Evolutionary conservation across 352 stramenopile genomes (phyloP).

Genomic region (Phytophthora aleatoria): DNA sequence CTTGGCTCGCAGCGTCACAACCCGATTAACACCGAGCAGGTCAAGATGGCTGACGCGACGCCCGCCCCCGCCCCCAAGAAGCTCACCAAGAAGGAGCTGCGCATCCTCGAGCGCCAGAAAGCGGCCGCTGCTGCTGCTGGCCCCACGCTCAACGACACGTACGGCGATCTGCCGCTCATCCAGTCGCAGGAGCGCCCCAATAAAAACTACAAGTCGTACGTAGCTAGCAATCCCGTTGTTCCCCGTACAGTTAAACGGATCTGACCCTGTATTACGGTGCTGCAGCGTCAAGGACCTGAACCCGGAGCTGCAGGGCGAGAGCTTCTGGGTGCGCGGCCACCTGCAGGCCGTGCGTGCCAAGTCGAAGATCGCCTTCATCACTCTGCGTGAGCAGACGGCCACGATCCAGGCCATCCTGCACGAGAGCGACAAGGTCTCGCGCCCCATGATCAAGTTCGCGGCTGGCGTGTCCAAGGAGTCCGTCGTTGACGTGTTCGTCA

Average conservation of each 20-base stretch:
- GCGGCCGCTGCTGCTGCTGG: slow-evolving; percentile 59
- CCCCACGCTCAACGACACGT: slow-evolving; percentile 84
- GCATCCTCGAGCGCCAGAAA: slow-evolving; percentile 89
- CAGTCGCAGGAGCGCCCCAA: slow-evolving; percentile 86
- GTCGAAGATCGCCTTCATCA: slow-evolving; percentile 96
- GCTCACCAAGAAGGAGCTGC: slow-evolving; percentile 91
- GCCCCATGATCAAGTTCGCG: slow-evolving; percentile 98
- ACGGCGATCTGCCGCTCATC: slow-evolving; percentile 89
- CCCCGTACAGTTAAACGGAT: neutral
- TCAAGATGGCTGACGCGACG: slow-evolving; percentile 53
- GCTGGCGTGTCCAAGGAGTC: slow-evolving; percentile 94
- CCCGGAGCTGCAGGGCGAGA: slow-evolving; percentile 82
- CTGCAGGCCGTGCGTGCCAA: slow-evolving; percentile 95
- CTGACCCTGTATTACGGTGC: slow-evolving; percentile 2
- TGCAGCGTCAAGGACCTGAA: slow-evolving; percentile 59
- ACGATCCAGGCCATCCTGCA: slow-evolving; percentile 95
- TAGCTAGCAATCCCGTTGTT: slow-evolving; percentile 39
- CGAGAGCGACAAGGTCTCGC: slow-evolving; percentile 88
- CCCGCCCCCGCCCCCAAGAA: slow-evolving; percentile 68
- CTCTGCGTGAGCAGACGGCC: slow-evolving; percentile 95
- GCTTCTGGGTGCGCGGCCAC: slow-evolving; percentile 95
- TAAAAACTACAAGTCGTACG: slow-evolving; percentile 70
- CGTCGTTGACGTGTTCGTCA: slow-evolving; percentile 96
- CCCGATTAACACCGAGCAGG: slow-evolving; percentile 26
- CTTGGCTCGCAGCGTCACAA: slow-evolving; percentile 36